Percentiles rank a stretch among this genome's conserved stretches.
Evolutionary conservation across 768 basidiomycete genomes (phyloP).

Genomic region (Agrocybe praecox): DNA sequence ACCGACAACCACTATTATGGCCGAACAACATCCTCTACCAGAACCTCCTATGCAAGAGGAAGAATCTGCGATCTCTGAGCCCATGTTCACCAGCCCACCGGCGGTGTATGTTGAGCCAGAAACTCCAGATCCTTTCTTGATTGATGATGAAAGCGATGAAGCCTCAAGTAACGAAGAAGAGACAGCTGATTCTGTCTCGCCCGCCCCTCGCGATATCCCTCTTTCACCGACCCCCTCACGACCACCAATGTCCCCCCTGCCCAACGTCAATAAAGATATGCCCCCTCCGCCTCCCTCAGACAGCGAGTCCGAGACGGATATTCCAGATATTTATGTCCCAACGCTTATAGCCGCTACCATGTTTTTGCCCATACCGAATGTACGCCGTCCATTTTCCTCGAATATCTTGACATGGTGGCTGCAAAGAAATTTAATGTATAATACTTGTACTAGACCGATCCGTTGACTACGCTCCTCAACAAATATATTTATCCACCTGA

Average conservation of each 20-base stretch:
- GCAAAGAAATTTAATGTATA: slow-evolving; percentile 48
- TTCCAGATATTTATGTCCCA: slow-evolving; percentile 66
- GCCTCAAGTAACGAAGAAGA: slow-evolving; percentile 43
- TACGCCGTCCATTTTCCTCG: slow-evolving; percentile 59
- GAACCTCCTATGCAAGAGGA: slow-evolving; percentile 2
- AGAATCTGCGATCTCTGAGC: slow-evolving; percentile 16
- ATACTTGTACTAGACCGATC: slow-evolving; percentile 73
- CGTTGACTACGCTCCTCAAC: slow-evolving; percentile 75
- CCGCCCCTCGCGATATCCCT: slow-evolving; percentile 44
- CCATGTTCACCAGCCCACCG: slow-evolving; percentile 29
- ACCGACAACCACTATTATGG: slow-evolving; percentile 7
- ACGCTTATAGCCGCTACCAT: slow-evolving; percentile 72
- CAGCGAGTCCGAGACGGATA: slow-evolving; percentile 50
- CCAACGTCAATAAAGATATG: slow-evolving; percentile 58
- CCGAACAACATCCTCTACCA: slow-evolving; percentile 1
- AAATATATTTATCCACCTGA: slow-evolving; percentile 85
- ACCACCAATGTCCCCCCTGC: slow-evolving; percentile 24
- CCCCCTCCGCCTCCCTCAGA: slow-evolving; percentile 49
- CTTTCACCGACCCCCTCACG: slow-evolving; percentile 19
- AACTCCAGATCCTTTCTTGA: slow-evolving; percentile 62
- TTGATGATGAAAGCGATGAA: slow-evolving; percentile 55
- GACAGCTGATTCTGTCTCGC: slow-evolving; percentile 38
- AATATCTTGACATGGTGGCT: slow-evolving; percentile 66
- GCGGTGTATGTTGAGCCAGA: slow-evolving; percentile 42
- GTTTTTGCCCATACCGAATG: slow-evolving; percentile 90